Base-by-base conservation (phyloP, 257 asterid species). In the Gentiana dahurica region DNA sequence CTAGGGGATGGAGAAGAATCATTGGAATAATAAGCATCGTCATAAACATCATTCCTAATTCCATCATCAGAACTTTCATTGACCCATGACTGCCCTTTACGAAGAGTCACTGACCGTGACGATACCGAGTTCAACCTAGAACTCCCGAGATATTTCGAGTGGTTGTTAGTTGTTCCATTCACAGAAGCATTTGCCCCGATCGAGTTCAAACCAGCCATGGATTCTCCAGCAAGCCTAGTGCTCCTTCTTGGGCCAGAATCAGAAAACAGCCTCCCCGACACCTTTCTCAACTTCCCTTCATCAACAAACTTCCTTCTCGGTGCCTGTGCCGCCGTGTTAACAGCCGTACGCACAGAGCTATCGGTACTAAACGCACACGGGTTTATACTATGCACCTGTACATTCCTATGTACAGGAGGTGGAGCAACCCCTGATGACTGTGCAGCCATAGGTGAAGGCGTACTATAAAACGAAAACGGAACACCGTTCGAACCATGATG, bases 281-380 rank as follows among this genome's bases (percentile, higher is more conserved):
- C 94, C 98, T 88, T 92, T 74, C 98, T 85, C 34, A 92, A 51
- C 64, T 92, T 92, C 55, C 96, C 98, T 73, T 88, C 97, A 36
- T 92, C 98, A 51, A 92, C 95, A 75, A 91, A 73, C 75, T 92
- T 92, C 70, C 97, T 87, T 74, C 95, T 76, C 63, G 95, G 98
- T 68, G 90, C 89, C 59, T 87, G 80, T 51, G 79, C 64, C 49
- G 80, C 70, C 59, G 95, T 67, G 79, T 81, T 83, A 63, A 82
- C 73, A 12, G 77, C 44, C 63, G 71, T 72, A 61, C 93, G 77
- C 53, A 89, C 81, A 62, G 98, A 79, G 65, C 55, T 81, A 74
- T 92, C 95, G 70, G 79, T 71, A 60, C 86, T 89, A 62, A 67
- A 61, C 34, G 75, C 69, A 78, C 80, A 79, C 64, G 69, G 75